These are phyloP conservation scores for Ganoderma resinaceum DNA, from an alignment of 1,284 basidiomycete species.

Conservation along the genomic window DNA sequence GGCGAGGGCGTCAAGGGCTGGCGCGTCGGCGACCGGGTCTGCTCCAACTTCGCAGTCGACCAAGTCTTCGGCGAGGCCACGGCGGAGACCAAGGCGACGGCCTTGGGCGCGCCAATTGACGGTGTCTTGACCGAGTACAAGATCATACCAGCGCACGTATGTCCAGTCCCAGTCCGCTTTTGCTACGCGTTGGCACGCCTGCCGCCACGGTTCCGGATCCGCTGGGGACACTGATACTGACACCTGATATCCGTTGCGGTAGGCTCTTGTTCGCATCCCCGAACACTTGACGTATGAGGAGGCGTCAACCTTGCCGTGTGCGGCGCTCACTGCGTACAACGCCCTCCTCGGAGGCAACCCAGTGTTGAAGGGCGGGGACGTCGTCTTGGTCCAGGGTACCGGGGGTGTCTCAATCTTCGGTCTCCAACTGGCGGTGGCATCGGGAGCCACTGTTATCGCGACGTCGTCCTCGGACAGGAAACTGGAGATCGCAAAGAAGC, in stretches of 20 bases:
- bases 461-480: constrained; percentile 54
- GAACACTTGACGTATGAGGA: constrained; percentile 45
- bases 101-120: constrained; percentile 56
- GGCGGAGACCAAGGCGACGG: constrained; percentile 37
- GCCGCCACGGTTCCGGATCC: neutral
- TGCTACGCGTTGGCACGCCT: neutral
- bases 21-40: constrained; percentile 61
- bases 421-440: constrained; percentile 47
- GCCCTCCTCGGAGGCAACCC: constrained; percentile 45
- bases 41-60: constrained; percentile 34
- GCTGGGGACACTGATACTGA: neutral
- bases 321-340: constrained; percentile 49
- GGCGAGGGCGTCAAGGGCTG: constrained; percentile 54
- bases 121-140: constrained; percentile 65
- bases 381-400: constrained; percentile 48
- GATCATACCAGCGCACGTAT: constrained; percentile 33
- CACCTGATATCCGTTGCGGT: neutral
- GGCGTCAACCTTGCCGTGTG: constrained; percentile 39
- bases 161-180: constrained; percentile 51
- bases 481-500: constrained; percentile 40
- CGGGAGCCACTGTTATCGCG: constrained; percentile 49
- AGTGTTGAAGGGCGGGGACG: constrained; percentile 38
- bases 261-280: constrained; percentile 42
- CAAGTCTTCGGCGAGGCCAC: constrained; percentile 30
- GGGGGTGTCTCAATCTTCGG: constrained; percentile 46